A percentile compares a stretch with the other conserved stretches of the same genome.
phyloP scores from a whole-genome alignment of 495 filamentous ascomycete genomes.

The Hypoxylon perforatum region DNA sequence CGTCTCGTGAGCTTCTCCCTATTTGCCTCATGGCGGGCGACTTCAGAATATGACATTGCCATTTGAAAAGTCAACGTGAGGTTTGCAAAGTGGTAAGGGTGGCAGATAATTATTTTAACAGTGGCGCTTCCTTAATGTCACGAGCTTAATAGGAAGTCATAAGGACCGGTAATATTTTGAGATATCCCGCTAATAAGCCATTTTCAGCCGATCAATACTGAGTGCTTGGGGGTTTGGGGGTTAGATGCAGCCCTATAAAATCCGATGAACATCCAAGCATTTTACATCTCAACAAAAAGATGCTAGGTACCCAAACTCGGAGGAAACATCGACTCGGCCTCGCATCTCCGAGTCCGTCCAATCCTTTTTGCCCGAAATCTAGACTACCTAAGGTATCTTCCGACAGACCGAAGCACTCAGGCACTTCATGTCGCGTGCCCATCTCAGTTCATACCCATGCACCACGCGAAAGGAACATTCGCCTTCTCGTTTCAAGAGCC shows the following conservation, averaged over 20 bases:
- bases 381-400: too few species aligned
- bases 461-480: not conserved
- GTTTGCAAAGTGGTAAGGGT: not conserved
- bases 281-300: constrained; percentile 36
- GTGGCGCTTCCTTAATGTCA: constrained; percentile 12
- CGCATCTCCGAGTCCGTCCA: constrained; percentile 28
- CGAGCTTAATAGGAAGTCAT: constrained; percentile 17
- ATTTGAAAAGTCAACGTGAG: not conserved
- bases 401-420: not conserved
- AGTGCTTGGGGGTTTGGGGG: not conserved
- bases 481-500: not conserved
- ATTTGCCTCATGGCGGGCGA: not conserved
- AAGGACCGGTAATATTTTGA: constrained; percentile 25
- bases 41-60: not conserved
- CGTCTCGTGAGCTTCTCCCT: constrained; percentile 6
- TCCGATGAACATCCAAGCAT: not conserved
- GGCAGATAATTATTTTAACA: constrained; percentile 7
- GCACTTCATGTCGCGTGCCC: constrained; percentile 13
- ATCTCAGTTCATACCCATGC: not conserved
- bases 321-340: constrained; percentile 8
- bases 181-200: constrained; percentile 24
- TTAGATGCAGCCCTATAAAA: constrained; percentile 23
- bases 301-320: constrained; percentile 18
- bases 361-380: too few species aligned
- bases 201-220: constrained; percentile 19